Evolutionary conservation across 345 rosid genomes (phyloP).

Genomic region (Salix exigua): DNA sequence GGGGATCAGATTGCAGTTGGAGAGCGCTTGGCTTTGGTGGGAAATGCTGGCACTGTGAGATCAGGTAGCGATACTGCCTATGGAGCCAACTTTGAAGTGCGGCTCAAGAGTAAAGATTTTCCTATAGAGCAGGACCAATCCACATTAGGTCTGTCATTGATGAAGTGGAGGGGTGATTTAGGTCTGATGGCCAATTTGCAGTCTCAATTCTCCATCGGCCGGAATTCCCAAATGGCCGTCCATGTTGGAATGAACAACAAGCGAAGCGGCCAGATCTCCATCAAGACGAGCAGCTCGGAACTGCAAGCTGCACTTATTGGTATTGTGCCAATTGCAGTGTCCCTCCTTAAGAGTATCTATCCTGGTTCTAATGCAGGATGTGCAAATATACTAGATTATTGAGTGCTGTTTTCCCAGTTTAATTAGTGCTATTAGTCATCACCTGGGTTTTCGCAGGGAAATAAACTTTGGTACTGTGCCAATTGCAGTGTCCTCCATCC

Average conservation of each 20-base stretch:
- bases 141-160: slow-evolving; percentile 75
- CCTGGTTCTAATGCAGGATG: not conserved
- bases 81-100: slow-evolving; percentile 88
- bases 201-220: slow-evolving; percentile 74
- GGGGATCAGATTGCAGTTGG: slow-evolving; percentile 86
- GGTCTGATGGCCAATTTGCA: slow-evolving; percentile 89
- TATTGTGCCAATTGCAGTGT: slow-evolving; percentile 62
- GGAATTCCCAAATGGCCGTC: slow-evolving; percentile 65
- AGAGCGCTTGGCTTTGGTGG: slow-evolving; percentile 68
- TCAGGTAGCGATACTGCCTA: slow-evolving; percentile 82
- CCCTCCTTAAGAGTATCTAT: slow-evolving; percentile 25
- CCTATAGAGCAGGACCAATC: slow-evolving; percentile 93
- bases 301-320: slow-evolving; percentile 80
- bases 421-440: not conserved
- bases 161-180: slow-evolving; percentile 91
- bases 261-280: slow-evolving; percentile 75
- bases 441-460: not conserved
- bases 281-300: slow-evolving; percentile 85
- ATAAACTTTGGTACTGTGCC: too few relatives aligned
- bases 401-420: not conserved
- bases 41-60: slow-evolving; percentile 74
- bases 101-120: slow-evolving; percentile 72
- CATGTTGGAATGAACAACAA: slow-evolving; percentile 97
- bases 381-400: not conserved
- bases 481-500: too few relatives aligned